Conservation (phyloP, 345 rosid genomes). For the Anastatica hierochuntica region DNA sequence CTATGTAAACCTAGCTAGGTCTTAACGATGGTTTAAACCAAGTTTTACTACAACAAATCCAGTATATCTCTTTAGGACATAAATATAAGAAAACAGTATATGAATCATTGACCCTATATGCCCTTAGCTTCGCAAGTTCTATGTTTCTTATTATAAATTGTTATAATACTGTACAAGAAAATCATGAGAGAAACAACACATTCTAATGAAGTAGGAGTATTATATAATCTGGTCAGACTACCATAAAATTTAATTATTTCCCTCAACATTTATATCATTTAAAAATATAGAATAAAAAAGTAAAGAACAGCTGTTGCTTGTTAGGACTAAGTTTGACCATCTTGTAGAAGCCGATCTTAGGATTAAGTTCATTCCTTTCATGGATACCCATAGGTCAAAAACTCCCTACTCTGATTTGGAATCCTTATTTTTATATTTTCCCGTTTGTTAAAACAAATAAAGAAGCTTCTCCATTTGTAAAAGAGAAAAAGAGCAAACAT, state of each 20-base stretch:
- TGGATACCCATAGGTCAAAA: conserved; percentile 27
- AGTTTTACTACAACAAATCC: neutral
- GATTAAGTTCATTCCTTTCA: conserved; percentile 11
- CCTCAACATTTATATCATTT: no score
- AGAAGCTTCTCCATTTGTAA: neutral
- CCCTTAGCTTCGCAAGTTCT: no score
- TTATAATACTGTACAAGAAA: neutral
- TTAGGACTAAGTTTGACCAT: conserved; percentile 18
- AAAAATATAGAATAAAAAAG: neutral
- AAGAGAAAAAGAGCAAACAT: neutral
- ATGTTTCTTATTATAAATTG: neutral
- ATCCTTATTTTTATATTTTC: neutral
- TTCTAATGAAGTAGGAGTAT: neutral
- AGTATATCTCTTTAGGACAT: neutral
- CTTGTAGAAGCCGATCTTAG: conserved; percentile 21
- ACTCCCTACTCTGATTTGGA: conserved; percentile 27
- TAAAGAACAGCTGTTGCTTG: conserved; percentile 18
- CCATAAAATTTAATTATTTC: no score
- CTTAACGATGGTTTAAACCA: neutral
- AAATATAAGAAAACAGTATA: neutral
- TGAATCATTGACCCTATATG: neutral
- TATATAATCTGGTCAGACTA: neutral
- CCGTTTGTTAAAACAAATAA: neutral
- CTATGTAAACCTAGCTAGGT: neutral
- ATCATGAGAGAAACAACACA: neutral